Conservation (phyloP, 805 yeast genomes). For the Yarrowia sp. region DNA sequence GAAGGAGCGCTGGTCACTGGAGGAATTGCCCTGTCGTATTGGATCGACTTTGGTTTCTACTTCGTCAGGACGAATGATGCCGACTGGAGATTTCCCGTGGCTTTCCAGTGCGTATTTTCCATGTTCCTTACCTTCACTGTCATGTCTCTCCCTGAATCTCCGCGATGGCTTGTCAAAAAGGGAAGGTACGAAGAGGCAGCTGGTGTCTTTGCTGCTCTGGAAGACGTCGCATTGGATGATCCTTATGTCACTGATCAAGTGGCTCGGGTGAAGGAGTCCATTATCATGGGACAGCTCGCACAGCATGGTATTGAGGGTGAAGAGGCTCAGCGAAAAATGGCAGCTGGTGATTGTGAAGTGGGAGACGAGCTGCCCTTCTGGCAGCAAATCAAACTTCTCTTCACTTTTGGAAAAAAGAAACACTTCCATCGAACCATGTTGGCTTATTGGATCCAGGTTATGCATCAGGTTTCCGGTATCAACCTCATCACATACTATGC, state of each 20-base stretch:
- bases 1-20: constrained; percentile 70
- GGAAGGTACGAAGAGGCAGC: constrained; percentile 47
- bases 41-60: constrained; percentile 43
- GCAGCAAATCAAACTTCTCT: constrained; percentile 4
- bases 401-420: constrained; percentile 14
- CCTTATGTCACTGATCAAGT: neutral
- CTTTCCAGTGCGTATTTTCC: constrained; percentile 60
- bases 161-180: constrained; percentile 73
- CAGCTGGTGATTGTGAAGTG: neutral
- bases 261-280: neutral
- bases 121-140: constrained; percentile 57
- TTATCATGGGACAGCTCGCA: neutral
- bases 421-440: constrained; percentile 32
- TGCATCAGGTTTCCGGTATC: constrained; percentile 88
- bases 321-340: neutral
- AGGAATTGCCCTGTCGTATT: constrained; percentile 71
- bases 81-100: constrained; percentile 77
- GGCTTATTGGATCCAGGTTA: constrained; percentile 42
- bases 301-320: neutral
- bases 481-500: constrained; percentile 90
- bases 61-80: constrained; percentile 52
- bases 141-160: constrained; percentile 76
- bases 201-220: constrained; percentile 38
- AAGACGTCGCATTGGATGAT: neutral
- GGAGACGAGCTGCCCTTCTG: neutral